phyloP scores from a whole-genome alignment of 164 flowering plant species.

The Protea cynaroides region DNA sequence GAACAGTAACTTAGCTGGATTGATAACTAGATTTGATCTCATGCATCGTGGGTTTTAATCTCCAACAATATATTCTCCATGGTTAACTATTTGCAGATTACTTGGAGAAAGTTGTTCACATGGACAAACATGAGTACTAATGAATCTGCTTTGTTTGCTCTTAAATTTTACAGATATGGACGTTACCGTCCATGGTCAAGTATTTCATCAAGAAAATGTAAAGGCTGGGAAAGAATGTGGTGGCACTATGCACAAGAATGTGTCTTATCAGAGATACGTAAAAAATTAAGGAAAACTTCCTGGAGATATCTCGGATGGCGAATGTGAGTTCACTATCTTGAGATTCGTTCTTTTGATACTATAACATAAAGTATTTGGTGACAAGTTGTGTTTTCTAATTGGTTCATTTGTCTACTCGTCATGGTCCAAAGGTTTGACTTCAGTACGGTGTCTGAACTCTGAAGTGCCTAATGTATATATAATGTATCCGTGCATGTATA shows the following conservation, averaged over 20 bases:
- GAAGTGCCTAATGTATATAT: no score
- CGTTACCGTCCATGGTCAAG: constrained; percentile 68
- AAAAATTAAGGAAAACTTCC: constrained; percentile 59
- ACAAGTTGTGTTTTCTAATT: no score
- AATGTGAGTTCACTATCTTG: constrained; percentile 48
- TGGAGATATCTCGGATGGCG: constrained; percentile 72
- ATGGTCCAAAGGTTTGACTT: no score
- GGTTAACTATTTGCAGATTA: not conserved
- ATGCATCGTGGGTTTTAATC: no score
- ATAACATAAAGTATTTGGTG: not conserved
- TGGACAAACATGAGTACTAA: not conserved
- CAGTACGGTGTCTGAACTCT: no score
- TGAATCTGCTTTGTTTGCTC: constrained; percentile 6
- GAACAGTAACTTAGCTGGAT: no score
- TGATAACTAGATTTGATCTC: no score
- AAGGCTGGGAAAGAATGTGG: constrained; percentile 85
- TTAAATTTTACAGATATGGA: constrained; percentile 55
- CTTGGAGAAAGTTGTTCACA: not conserved
- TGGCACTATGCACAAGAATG: constrained; percentile 93
- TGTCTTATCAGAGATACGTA: constrained; percentile 69
- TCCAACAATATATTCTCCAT: no score
- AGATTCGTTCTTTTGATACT: not conserved
- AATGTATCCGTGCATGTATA: no score
- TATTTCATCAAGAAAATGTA: constrained; percentile 45
- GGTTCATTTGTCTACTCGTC: not conserved